phyloP scores from a whole-genome alignment of 495 filamentous ascomycete genomes.

The Penicillium paxilli region DNA sequence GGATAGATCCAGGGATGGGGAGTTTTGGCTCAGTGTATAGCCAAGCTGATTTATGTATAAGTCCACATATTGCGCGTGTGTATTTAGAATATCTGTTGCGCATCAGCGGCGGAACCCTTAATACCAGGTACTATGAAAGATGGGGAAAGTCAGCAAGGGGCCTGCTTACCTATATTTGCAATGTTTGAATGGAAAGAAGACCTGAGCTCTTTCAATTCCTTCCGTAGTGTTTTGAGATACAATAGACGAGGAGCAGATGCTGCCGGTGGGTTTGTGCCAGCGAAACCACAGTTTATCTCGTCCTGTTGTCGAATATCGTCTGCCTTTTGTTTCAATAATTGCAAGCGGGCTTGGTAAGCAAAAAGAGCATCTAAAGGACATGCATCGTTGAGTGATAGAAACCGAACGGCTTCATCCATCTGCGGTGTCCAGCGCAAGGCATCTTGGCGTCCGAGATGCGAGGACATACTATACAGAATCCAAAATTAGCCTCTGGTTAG shows the following conservation, averaged over 20 bases:
- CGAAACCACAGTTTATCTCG: too few species aligned
- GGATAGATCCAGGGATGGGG: slow-evolving; percentile 13
- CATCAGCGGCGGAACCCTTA: too few species aligned
- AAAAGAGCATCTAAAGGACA: slow-evolving; percentile 24
- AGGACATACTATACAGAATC: slow-evolving; percentile 24
- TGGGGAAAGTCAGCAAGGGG: not conserved
- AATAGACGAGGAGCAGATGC: slow-evolving; percentile 18
- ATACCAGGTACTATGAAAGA: too few species aligned
- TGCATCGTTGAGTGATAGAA: slow-evolving; percentile 15
- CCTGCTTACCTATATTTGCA: slow-evolving; percentile 19
- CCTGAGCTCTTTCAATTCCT: slow-evolving; percentile 20
- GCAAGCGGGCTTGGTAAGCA: slow-evolving; percentile 27
- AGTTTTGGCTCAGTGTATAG: slow-evolving; percentile 21
- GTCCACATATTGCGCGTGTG: slow-evolving; percentile 35
- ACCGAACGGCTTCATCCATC: slow-evolving; percentile 28
- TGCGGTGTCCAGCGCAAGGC: slow-evolving; percentile 28
- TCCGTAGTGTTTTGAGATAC: slow-evolving; percentile 27
- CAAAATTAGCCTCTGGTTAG: too few species aligned
- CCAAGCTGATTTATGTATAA: slow-evolving; percentile 37
- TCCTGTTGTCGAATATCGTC: slow-evolving; percentile 24
- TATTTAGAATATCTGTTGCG: slow-evolving; percentile 24
- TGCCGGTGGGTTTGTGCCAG: slow-evolving; percentile 6
- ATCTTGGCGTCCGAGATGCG: slow-evolving; percentile 26
- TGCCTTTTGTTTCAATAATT: slow-evolving; percentile 25
- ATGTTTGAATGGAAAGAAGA: slow-evolving; percentile 15